Base-by-base conservation (phyloP, 345 rosid genomes). In the Punica granatum region DNA sequence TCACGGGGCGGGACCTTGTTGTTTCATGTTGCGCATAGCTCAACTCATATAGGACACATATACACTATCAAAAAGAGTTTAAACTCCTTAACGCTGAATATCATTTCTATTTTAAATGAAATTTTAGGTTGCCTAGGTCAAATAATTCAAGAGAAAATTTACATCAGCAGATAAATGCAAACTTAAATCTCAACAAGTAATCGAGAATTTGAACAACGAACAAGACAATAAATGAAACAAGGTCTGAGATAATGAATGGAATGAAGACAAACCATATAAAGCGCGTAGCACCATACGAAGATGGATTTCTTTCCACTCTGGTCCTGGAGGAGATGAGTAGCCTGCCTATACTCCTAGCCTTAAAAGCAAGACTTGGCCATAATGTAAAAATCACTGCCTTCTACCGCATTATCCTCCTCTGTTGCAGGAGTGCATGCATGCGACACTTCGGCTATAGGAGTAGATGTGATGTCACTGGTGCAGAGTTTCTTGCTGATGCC, bases 241-340 rank as follows among this genome's bases (percentile, higher is more conserved):
- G 67, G 36, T 23, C 51, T 37, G n/a, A 43, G 34, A 25, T 53
- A 53, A 31, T 37, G 19, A 23, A 21, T 19, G 8, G 33, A 30
- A n/a, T n/a, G n/a, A n/a, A 19, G 44, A 78, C 92, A 70, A 65
- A 89, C 99, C 96, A 89, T 83, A 81, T 84, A 94, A 70, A 94
- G 97, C 33, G 97, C 92, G 80, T 94, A 94, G 74, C 86, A 84
- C n/a, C 90, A 90, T 75, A 94, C 75, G 90, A 91, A 94, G 35
- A 89, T 77, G 3, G 92, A 88, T 77, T 88, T 91, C 77, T 85
- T 89, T 68, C 85, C 90, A 59, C 48, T 81, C 73, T 89, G 99
- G 78, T 88, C 89, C 51, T 88, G 88, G 59, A 94, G 95, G 36
- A 78, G 83, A 74, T 89, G 97, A 39, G 89, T 82, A 68, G 99